phyloP scores from a whole-genome alignment of 208 protist genomes.

The Leishmania martiniquensis region DNA sequence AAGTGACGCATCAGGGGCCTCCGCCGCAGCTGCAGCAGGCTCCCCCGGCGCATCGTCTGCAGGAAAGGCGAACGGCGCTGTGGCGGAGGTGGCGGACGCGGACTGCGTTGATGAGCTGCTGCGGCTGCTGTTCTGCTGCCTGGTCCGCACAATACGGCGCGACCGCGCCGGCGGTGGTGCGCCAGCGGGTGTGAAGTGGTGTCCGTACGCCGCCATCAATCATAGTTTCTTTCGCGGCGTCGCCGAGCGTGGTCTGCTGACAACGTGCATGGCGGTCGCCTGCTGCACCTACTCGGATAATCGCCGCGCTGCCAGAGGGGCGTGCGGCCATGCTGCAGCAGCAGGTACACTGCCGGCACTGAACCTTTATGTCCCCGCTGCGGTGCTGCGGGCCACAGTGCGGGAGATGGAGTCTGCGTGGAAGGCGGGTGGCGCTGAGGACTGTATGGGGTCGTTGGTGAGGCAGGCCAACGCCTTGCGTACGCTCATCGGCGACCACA shows the following conservation, averaged over 20 bases:
- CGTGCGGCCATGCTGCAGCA: neutral
- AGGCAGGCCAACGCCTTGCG: constrained; percentile 16
- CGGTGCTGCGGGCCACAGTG: constrained; percentile 9
- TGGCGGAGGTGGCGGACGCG: constrained; percentile 20
- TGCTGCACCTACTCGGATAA: too few species aligned
- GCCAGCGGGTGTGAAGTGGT: neutral
- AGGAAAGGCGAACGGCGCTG: constrained; percentile 18
- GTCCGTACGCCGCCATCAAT: constrained; percentile 29
- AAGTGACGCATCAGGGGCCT: neutral
- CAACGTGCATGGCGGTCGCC: constrained; percentile 13
- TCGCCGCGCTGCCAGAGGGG: neutral
- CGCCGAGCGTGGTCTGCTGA: constrained; percentile 52
- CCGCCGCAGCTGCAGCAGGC: neutral
- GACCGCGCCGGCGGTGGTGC: neutral
- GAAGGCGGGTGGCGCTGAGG: neutral
- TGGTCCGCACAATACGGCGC: constrained; percentile 7
- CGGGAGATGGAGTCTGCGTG: neutral
- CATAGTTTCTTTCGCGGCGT: constrained; percentile 58
- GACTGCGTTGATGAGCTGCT: constrained; percentile 27
- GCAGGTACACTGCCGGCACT: constrained; percentile 16
- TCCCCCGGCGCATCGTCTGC: neutral
- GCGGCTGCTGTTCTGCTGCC: constrained; percentile 17
- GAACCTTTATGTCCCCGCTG: constrained; percentile 22
- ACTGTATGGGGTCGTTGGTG: neutral
- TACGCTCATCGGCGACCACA: constrained; percentile 29